These are phyloP conservation scores for Monosporascus sp. DNA, from an alignment of 2,329 filamentous ascomycete species.

Conservation along the genomic window DNA sequence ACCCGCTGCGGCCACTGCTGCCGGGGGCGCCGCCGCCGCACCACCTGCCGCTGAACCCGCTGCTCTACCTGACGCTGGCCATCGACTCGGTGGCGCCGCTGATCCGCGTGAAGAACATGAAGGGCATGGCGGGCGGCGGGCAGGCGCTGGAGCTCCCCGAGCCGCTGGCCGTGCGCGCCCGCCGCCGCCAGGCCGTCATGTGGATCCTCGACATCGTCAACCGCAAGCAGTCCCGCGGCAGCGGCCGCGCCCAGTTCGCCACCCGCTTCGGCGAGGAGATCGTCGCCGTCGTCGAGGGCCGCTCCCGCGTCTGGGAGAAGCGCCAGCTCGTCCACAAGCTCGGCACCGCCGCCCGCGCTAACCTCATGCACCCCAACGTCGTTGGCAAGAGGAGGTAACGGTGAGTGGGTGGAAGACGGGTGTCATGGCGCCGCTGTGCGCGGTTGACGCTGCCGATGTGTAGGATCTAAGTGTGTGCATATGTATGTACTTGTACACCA, in stretches of 20 bases:
- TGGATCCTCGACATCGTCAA: conserved; percentile 88
- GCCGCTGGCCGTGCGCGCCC: conserved; percentile 69
- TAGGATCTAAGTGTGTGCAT: neutral
- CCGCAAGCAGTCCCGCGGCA: conserved; percentile 70
- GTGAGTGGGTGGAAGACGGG: neutral
- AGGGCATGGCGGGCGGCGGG: conserved; percentile 82
- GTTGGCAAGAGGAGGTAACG: conserved; percentile 27
- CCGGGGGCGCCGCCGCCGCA: conserved; percentile 71
- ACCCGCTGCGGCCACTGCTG: conserved; percentile 65
- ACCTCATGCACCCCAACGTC: conserved; percentile 43
- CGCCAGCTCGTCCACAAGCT: conserved; percentile 73
- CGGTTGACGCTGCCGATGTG: neutral
- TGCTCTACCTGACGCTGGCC: conserved; percentile 82
- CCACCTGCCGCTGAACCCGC: conserved; percentile 82
- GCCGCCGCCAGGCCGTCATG: conserved; percentile 71
- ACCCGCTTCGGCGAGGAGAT: conserved; percentile 80
- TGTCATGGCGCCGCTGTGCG: neutral
- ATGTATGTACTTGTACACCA: neutral
- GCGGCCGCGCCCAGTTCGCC: conserved; percentile 68
- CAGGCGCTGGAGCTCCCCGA: conserved; percentile 75
- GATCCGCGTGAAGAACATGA: conserved; percentile 70
- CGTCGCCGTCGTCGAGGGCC: conserved; percentile 81
- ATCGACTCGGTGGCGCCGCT: conserved; percentile 92
- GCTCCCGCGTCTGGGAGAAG: conserved; percentile 79
- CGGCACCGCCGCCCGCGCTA: conserved; percentile 73